Percentiles rank a stretch among this genome's conserved stretches.
phyloP scores from a whole-genome alignment of 768 basidiomycete genomes.

The Lentinula lateritia region DNA sequence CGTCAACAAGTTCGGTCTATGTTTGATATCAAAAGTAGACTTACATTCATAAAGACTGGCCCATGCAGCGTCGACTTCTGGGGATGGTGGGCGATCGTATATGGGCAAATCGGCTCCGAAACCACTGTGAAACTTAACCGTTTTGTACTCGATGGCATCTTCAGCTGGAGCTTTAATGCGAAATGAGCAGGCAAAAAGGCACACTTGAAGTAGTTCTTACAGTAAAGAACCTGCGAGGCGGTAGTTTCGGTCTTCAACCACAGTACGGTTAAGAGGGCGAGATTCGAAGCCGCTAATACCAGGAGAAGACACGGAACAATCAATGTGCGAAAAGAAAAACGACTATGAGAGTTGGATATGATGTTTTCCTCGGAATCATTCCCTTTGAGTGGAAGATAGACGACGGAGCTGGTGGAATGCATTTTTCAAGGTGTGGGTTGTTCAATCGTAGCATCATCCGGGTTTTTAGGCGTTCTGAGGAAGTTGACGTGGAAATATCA shows the following conservation, averaged over 20 bases:
- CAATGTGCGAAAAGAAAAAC: not conserved
- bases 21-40: not conserved
- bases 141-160: constrained; percentile 13
- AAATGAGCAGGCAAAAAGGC: not conserved
- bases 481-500: not conserved
- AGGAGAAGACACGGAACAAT: not conserved
- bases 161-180: constrained; percentile 15
- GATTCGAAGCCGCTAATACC: not conserved
- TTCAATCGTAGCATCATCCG: not conserved
- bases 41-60: constrained; percentile 16
- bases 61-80: constrained; percentile 20
- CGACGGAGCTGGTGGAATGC: not conserved
- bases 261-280: not conserved
- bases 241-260: not conserved
- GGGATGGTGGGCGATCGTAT: constrained; percentile 17
- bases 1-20: not conserved
- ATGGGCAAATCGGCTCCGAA: constrained; percentile 13
- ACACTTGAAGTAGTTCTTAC: not conserved
- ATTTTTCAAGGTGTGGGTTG: not conserved
- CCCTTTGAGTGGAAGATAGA: constrained; percentile 1
- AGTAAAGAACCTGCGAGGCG: constrained; percentile 3
- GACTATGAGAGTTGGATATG: not conserved
- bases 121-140: constrained; percentile 18
- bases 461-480: not conserved
- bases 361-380: not conserved